A percentile compares a stretch with the other conserved stretches of the same genome.
phyloP scores from a whole-genome alignment of 2,329 filamentous ascomycete genomes.

The Pestalotiopsis sp. region DNA sequence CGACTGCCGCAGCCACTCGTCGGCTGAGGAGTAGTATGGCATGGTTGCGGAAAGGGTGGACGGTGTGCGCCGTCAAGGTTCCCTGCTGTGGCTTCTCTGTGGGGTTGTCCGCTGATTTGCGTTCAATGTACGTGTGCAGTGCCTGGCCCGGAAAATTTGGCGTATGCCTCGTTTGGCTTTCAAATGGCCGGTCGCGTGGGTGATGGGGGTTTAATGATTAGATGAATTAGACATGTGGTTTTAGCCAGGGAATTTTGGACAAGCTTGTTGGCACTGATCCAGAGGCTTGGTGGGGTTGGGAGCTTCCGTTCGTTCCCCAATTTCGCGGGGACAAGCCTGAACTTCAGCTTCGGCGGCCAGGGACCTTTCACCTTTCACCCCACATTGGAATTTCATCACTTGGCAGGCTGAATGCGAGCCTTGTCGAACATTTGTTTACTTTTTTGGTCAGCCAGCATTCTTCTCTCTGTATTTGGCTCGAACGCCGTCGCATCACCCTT shows the following conservation, averaged over 20 bases:
- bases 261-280: background rate
- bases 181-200: background rate
- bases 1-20: conserved; percentile 92
- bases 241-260: background rate
- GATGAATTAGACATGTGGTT: background rate
- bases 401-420: conserved; percentile 10
- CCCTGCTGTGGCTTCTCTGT: background rate
- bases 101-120: background rate
- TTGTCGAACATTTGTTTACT: conserved; percentile 8
- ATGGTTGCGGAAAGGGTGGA: conserved; percentile 51
- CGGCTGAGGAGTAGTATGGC: conserved; percentile 79
- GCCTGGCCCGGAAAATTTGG: background rate
- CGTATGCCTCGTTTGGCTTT: background rate
- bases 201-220: background rate
- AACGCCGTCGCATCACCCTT: background rate
- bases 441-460: background rate
- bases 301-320: background rate
- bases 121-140: background rate
- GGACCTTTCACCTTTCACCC: background rate
- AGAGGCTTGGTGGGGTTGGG: conserved; percentile 11
- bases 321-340: background rate
- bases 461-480: background rate
- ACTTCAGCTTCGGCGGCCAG: background rate
- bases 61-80: background rate
- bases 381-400: conserved; percentile 1